A percentile compares a stretch with the other conserved stretches of the same genome.
Conservation (phyloP, 2,329 filamentous ascomycete genomes). For the Penicillium sp. region DNA sequence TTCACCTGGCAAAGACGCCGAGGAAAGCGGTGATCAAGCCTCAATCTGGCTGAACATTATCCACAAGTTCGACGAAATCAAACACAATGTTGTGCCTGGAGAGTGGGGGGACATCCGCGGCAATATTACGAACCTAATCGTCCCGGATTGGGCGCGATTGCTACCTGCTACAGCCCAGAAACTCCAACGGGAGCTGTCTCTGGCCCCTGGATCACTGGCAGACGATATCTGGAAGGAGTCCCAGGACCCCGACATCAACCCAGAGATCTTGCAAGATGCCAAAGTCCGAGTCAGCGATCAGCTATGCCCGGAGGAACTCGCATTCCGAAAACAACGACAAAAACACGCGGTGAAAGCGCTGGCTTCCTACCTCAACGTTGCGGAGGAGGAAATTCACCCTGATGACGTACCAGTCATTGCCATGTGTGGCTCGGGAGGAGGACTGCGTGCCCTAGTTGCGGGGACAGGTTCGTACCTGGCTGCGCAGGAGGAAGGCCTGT, state of each 20-base stretch:
- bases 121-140: conserved; percentile 69
- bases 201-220: conserved; percentile 84
- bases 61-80: conserved; percentile 45
- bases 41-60: conserved; percentile 58
- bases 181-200: conserved; percentile 83
- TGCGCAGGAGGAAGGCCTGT: conserved; percentile 81
- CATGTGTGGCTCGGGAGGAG: conserved; percentile 91
- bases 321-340: conserved; percentile 72
- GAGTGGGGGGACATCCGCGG: conserved; percentile 53
- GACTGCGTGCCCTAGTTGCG: conserved; percentile 85
- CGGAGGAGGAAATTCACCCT: conserved; percentile 81
- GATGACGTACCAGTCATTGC: conserved; percentile 93
- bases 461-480: conserved; percentile 87
- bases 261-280: conserved; percentile 83
- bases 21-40: conserved; percentile 23
- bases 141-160: conserved; percentile 80
- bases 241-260: conserved; percentile 79
- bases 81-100: conserved; percentile 44
- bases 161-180: conserved; percentile 79
- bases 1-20: conserved; percentile 15
- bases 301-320: conserved; percentile 81
- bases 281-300: conserved; percentile 79
- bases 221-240: conserved; percentile 94
- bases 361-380: conserved; percentile 78
- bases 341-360: conserved; percentile 72